Evolutionary conservation across 23 red algal species (phyloP).

Genomic region (Porphyridium purpureum): DNA sequence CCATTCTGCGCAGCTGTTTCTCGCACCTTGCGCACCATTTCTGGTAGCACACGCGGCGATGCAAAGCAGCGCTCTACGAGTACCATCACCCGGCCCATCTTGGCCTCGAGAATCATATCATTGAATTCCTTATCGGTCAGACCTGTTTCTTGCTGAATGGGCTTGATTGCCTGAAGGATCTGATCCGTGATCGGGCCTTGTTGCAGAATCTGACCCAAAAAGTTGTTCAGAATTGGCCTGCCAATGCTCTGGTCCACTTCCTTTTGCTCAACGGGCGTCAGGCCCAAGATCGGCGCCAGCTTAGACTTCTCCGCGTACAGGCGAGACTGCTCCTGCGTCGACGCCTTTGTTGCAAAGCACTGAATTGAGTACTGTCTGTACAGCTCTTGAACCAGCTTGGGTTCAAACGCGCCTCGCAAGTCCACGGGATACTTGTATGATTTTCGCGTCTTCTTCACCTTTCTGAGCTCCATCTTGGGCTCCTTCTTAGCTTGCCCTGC

Average conservation of each 20-base stretch:
- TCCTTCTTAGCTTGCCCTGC: too few relatives aligned
- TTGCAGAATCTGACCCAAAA: slow-evolving; percentile 51
- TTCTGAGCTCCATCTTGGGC: too few relatives aligned
- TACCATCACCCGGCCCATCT: slow-evolving; percentile 43
- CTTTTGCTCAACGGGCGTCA: slow-evolving; percentile 33
- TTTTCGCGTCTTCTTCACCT: slow-evolving; percentile 15
- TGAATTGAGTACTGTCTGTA: slow-evolving; percentile 98
- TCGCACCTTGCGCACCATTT: slow-evolving; percentile 56
- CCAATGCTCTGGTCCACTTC: slow-evolving; percentile 88
- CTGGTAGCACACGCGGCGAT: slow-evolving; percentile 45
- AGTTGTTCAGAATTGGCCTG: slow-evolving; percentile 91
- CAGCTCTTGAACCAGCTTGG: slow-evolving; percentile 64
- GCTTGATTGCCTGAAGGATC: slow-evolving; percentile 65
- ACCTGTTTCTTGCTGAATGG: slow-evolving; percentile 70
- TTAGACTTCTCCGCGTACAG: slow-evolving; percentile 63
- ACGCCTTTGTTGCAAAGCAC: slow-evolving; percentile 79
- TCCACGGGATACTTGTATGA: slow-evolving; percentile 48
- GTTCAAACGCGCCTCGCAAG: slow-evolving; percentile 59
- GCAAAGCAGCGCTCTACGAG: slow-evolving; percentile 58
- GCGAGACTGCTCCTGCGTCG: slow-evolving; percentile 65
- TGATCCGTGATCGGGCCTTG: slow-evolving; percentile 68
- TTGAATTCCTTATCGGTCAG: slow-evolving; percentile 66
- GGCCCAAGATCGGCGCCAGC: slow-evolving; percentile 68
- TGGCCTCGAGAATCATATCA: slow-evolving; percentile 65
- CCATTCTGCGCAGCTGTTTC: slow-evolving; percentile 25